phyloP scores from a whole-genome alignment of 495 filamentous ascomycete genomes.

The Daldinia bambusicola region DNA sequence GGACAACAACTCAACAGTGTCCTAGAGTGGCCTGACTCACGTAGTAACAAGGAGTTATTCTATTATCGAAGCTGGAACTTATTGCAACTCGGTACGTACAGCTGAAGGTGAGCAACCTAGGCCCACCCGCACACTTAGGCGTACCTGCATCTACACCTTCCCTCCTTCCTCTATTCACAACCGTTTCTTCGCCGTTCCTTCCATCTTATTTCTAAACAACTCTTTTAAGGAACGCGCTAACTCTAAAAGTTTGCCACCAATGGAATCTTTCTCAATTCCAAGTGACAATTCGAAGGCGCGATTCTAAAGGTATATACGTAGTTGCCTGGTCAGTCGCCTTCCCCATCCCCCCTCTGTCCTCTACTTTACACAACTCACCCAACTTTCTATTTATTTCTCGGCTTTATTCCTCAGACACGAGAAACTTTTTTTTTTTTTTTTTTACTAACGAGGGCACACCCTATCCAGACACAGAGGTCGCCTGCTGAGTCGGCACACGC shows the following conservation, averaged over 20 bases:
- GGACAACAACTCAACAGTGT: not conserved
- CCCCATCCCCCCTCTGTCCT: not conserved
- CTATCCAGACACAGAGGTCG: slow-evolving; percentile 1
- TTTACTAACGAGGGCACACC: slow-evolving; percentile 21
- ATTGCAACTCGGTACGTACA: slow-evolving; percentile 2
- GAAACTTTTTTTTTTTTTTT: slow-evolving; percentile 19
- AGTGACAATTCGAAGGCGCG: not conserved
- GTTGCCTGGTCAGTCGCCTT: not conserved
- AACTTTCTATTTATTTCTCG: not conserved
- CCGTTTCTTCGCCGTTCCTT: not conserved
- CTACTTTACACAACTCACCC: slow-evolving; percentile 14
- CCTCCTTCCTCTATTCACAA: slow-evolving; percentile 15
- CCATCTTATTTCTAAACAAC: not conserved
- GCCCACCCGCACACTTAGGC: not conserved
- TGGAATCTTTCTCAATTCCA: not conserved
- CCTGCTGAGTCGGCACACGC: slow-evolving; percentile 31
- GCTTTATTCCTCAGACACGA: slow-evolving; percentile 10
- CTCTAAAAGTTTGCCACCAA: not conserved
- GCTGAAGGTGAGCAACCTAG: not conserved
- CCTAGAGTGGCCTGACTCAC: slow-evolving; percentile 9
- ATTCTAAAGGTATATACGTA: not conserved
- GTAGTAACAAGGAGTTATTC: not conserved
- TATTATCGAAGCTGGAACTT: not conserved
- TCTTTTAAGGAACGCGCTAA: not conserved
- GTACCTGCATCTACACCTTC: slow-evolving; percentile 17